A percentile compares a stretch with the other conserved stretches of the same genome.
Conservation (phyloP, 2,329 filamentous ascomycete genomes). For the Diaporthe destruens region DNA sequence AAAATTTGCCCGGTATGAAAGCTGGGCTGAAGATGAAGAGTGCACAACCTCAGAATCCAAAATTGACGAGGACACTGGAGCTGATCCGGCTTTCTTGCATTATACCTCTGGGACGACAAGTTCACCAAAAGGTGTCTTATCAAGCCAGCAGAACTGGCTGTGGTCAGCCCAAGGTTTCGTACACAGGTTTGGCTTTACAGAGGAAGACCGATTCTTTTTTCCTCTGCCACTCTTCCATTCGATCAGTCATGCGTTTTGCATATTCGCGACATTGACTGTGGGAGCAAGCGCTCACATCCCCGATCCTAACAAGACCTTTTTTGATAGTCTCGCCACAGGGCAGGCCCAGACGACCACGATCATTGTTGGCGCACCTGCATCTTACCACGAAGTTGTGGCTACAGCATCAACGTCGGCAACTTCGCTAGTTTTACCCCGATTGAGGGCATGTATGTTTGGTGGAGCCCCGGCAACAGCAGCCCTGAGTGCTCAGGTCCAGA, state of each 20-base stretch:
- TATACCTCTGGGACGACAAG: constrained; percentile 33
- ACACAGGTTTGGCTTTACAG: not conserved
- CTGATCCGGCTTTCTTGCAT: constrained; percentile 13
- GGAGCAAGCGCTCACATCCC: constrained; percentile 25
- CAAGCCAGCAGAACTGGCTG: constrained; percentile 17
- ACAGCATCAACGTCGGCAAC: not conserved
- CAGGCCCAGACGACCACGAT: constrained; percentile 8
- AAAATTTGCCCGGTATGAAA: not conserved
- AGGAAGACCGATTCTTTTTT: constrained; percentile 22
- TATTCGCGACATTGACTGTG: constrained; percentile 5
- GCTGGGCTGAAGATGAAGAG: not conserved
- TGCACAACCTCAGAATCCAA: not conserved
- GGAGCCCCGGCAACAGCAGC: not conserved
- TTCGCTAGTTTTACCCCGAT: not conserved
- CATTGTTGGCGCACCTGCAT: constrained; percentile 15
- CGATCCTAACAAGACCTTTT: not conserved
- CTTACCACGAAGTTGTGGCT: not conserved
- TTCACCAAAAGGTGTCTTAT: constrained; percentile 19
- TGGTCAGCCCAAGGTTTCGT: constrained; percentile 21
- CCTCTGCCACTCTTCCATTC: constrained; percentile 25
- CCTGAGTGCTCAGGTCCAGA: constrained; percentile 12
- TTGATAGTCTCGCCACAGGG: not conserved
- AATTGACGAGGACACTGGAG: not conserved
- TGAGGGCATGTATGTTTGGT: constrained; percentile 17
- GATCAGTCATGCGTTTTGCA: constrained; percentile 15